These are phyloP conservation scores for Trichoderma parareesei DNA, from an alignment of 495 filamentous ascomycete genomes.

Conservation along the genomic window DNA sequence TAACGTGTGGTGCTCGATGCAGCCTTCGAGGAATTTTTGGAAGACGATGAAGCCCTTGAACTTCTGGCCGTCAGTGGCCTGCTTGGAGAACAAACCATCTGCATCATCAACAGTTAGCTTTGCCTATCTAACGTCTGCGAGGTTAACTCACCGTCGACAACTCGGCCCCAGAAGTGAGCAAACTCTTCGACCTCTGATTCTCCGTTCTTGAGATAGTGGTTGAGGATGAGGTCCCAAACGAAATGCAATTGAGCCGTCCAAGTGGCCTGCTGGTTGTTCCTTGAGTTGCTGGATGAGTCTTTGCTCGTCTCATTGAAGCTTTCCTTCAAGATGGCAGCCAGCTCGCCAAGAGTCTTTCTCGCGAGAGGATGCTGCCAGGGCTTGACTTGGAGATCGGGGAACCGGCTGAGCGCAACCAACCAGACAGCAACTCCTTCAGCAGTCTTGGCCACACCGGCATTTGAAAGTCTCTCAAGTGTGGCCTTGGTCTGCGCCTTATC, in stretches of 20 bases:
- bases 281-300: constrained; percentile 26
- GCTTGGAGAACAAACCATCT: constrained; percentile 75
- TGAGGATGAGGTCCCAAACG: constrained; percentile 74
- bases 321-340: constrained; percentile 75
- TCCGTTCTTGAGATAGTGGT: constrained; percentile 34
- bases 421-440: constrained; percentile 86
- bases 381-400: constrained; percentile 56
- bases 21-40: constrained; percentile 53
- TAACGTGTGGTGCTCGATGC: constrained; percentile 25
- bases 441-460: constrained; percentile 60
- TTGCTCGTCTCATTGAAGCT: constrained; percentile 49
- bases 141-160: constrained; percentile 66
- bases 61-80: constrained; percentile 78
- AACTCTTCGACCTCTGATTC: constrained; percentile 44
- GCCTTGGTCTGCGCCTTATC: constrained; percentile 45
- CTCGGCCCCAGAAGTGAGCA: constrained; percentile 76
- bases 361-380: constrained; percentile 75
- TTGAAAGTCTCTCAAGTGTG: constrained; percentile 53
- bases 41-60: constrained; percentile 86
- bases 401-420: constrained; percentile 57
- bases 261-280: constrained; percentile 41
- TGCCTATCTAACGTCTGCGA: background rate
- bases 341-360: constrained; percentile 46
- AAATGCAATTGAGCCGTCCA: constrained; percentile 80
- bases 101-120: constrained; percentile 20